These are phyloP conservation scores for Globisporangium carolinianum DNA, from an alignment of 352 stramenopile genomes.

Conservation along the genomic window DNA sequence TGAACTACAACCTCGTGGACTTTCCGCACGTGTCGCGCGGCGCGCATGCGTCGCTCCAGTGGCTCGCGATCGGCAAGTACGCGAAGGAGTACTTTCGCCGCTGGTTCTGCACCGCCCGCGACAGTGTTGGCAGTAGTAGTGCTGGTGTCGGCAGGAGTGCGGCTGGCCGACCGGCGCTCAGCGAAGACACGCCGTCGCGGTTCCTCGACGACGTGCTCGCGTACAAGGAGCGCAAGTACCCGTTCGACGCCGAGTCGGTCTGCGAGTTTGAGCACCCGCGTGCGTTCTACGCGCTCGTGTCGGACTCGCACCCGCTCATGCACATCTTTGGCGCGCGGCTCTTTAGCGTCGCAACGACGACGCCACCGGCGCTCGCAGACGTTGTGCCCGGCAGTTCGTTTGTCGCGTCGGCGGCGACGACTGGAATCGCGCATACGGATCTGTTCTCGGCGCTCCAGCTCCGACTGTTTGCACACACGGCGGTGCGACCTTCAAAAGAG, in stretches of 20 bases:
- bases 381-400: slow-evolving; percentile 42
- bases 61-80: slow-evolving; percentile 69
- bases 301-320: slow-evolving; percentile 70
- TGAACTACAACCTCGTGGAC: slow-evolving; percentile 67
- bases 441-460: slow-evolving; percentile 44
- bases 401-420: slow-evolving; percentile 42
- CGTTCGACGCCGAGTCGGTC: slow-evolving; percentile 62
- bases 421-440: slow-evolving; percentile 20
- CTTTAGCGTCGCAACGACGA: slow-evolving; percentile 66
- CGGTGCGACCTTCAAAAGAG: slow-evolving; percentile 34
- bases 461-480: slow-evolving; percentile 31
- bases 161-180: slow-evolving; percentile 14
- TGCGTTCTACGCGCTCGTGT: slow-evolving; percentile 70
- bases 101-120: slow-evolving; percentile 45
- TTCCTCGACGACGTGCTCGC: slow-evolving; percentile 70
- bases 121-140: background rate
- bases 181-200: slow-evolving; percentile 48
- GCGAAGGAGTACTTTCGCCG: slow-evolving; percentile 67
- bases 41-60: slow-evolving; percentile 51
- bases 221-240: slow-evolving; percentile 73
- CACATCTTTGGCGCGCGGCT: slow-evolving; percentile 63
- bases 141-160: background rate
- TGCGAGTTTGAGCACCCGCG: slow-evolving; percentile 75
- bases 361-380: slow-evolving; percentile 25
- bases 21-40: slow-evolving; percentile 25